Base-by-base conservation (phyloP, 2,329 filamentous ascomycete species). In the Clarireedia monteithiana region DNA sequence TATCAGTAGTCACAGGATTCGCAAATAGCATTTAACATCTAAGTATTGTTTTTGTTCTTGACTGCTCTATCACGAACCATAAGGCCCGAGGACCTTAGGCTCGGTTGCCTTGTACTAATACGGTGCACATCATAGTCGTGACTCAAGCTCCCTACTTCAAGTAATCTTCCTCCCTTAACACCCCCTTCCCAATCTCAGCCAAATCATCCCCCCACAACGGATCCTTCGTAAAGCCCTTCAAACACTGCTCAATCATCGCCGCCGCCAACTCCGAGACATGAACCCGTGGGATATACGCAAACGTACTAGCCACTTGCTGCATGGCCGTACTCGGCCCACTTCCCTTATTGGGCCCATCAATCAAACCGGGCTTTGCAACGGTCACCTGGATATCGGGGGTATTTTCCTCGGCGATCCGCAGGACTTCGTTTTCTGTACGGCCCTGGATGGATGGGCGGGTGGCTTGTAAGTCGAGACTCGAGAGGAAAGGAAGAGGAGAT, bases 301-400 rank as follows among this genome's bases (percentile, higher is more conserved):
- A 24, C 10, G 50, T 44, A 6, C 59, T 34, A 7, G 66, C 36
- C 14, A 67, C 38, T 5, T 64, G 55, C 4, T 54, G 40, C 23
- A 57, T 64, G 36, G 63, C 10, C 6, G 14, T 38, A 36, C 9
- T 26, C 1, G 66, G 23, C 0, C n/a, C 23, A n/a, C 12, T 42
- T 12, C 24, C 12, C 24, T 58, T 57, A 1, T 68, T 66, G 1
- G 67, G 64, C 17, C 61, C 64, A 10, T 62, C 68, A 51, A 81
- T 73, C 17, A 74, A 54, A 0, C 76, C 76, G 0, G 75, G 70
- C 54, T 74, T 77, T 9, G 69, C 72, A 1, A 75, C 63, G 14
- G 65, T 65, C 0, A 66, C 68, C 54, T 77, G 71, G 17, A 77
- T 56, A 27, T 53, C 63, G 4, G 69, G 71, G 2, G 68, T 59